Evolutionary conservation across 2,329 filamentous ascomycete species (phyloP).

Genomic region (Aspergillus fijiensis): DNA sequence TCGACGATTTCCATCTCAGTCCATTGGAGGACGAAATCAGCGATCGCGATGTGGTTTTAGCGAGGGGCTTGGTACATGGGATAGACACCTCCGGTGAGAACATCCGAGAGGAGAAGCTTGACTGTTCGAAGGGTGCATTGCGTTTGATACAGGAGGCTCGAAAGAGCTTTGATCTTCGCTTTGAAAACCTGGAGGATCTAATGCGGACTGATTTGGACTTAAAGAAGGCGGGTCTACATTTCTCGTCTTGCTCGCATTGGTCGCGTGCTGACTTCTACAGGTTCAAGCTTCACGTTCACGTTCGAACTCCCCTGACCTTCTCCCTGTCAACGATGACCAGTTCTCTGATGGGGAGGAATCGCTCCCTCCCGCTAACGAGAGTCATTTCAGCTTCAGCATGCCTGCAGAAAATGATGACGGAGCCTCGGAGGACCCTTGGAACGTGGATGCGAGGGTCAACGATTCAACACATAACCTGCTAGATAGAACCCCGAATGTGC

Average conservation of each 20-base stretch:
- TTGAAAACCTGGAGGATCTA: not conserved
- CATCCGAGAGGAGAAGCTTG: not conserved
- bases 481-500: not conserved
- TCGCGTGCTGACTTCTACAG: not conserved
- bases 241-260: not conserved
- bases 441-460: not conserved
- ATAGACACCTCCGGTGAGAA: not conserved
- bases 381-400: not conserved
- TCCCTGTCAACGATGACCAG: not conserved
- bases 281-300: not conserved
- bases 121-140: not conserved
- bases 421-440: not conserved
- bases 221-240: not conserved
- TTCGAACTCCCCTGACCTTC: not conserved
- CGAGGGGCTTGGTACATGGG: not conserved
- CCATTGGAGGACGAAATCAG: not conserved
- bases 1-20: not conserved
- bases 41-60: not conserved
- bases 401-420: not conserved
- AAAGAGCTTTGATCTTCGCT: not conserved
- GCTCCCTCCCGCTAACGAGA: not conserved
- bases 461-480: not conserved
- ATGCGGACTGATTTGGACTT: not conserved
- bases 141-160: not conserved
- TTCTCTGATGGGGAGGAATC: not conserved